Evolutionary conservation across 2,329 filamentous ascomycete species (phyloP).

Genomic region (Xylariaceae sp.): DNA sequence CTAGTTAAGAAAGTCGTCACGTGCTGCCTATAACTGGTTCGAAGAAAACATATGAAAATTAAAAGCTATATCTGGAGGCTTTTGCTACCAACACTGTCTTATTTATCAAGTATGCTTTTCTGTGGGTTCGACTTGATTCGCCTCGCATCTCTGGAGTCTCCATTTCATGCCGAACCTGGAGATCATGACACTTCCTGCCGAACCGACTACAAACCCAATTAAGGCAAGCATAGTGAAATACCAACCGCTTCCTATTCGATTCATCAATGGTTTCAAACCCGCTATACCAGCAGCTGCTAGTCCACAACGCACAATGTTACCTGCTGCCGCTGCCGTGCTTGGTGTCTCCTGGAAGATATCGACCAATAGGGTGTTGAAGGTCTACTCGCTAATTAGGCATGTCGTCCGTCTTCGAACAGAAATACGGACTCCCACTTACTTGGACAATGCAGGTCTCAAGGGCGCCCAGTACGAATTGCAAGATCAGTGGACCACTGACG

Average conservation of each 20-base stretch:
- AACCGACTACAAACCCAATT: constrained; percentile 5
- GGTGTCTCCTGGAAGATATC: neutral
- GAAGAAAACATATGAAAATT: no score
- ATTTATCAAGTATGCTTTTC: no score
- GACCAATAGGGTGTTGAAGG: neutral
- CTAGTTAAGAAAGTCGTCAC: no score
- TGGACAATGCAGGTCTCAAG: constrained; percentile 15
- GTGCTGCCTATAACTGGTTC: no score
- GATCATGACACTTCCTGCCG: neutral
- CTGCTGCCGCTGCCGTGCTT: neutral
- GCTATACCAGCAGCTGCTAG: neutral
- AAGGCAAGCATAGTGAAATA: constrained; percentile 8
- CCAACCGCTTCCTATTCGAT: constrained; percentile 4
- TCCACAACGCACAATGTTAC: neutral
- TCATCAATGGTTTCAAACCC: constrained; percentile 6
- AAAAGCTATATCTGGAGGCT: no score
- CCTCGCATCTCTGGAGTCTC: constrained; percentile 2
- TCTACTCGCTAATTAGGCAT: neutral
- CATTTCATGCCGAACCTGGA: constrained; percentile 8
- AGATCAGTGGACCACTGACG: constrained; percentile 5
- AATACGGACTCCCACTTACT: neutral
- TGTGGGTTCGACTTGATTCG: no score
- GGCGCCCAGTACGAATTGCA: constrained; percentile 8
- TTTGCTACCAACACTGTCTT: no score
- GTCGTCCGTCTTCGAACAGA: no score